phyloP scores from a whole-genome alignment of 2,329 filamentous ascomycete species.

The Verticillium longisporum region DNA sequence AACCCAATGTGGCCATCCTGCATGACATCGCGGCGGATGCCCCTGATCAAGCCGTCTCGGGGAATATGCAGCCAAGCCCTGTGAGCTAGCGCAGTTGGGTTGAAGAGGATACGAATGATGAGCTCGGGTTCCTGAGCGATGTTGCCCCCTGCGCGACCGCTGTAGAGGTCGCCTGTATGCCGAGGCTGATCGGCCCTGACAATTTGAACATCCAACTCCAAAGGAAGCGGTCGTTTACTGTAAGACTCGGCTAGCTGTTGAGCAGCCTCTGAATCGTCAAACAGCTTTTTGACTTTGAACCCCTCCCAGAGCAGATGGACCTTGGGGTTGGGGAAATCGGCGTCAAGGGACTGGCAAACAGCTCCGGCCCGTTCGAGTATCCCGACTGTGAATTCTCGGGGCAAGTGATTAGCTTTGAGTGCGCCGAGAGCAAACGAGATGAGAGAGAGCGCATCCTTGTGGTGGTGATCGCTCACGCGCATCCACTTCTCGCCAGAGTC shows the following conservation, averaged over 20 bases:
- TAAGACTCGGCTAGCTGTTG: not conserved
- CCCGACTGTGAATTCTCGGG: not conserved
- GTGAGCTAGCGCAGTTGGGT: slow-evolving; percentile 11
- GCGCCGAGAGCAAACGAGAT: slow-evolving; percentile 1
- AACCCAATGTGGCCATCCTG: not conserved
- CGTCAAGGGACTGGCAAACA: not conserved
- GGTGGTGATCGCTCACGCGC: not conserved
- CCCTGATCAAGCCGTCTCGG: not conserved
- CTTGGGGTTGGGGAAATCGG: not conserved
- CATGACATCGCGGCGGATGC: not conserved
- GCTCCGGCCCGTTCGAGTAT: not conserved
- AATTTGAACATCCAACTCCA: not conserved
- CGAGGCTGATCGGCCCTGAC: not conserved
- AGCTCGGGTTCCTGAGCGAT: not conserved
- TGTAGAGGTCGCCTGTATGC: not conserved
- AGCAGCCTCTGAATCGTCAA: not conserved
- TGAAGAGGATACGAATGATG: slow-evolving; percentile 8
- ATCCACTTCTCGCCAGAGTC: not conserved
- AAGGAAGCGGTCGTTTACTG: not conserved
- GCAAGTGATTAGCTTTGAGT: not conserved
- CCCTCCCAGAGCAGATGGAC: not conserved
- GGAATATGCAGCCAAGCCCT: slow-evolving; percentile 10
- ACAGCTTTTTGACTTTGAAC: not conserved
- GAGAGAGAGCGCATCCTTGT: slow-evolving; percentile 4
- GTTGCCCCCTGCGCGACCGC: not conserved